Evolutionary conservation across 208 protist genomes (phyloP).

Genomic region (Kentomonas sorsogonicus): DNA sequence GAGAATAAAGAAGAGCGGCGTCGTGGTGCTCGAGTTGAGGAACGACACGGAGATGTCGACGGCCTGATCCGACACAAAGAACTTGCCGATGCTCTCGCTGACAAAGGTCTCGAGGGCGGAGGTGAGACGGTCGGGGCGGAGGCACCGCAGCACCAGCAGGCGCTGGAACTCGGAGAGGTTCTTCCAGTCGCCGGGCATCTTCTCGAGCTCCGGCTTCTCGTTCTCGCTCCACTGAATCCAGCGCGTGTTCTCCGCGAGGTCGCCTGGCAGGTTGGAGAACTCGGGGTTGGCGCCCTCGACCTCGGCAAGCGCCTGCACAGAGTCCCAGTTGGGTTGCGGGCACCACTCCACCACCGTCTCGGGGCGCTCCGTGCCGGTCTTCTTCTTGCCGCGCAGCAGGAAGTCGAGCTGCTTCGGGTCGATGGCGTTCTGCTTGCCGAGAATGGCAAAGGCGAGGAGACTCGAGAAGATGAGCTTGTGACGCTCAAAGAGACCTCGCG

Average conservation of each 20-base stretch:
- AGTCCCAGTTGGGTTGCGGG: constrained; percentile 88
- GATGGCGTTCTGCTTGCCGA: constrained; percentile 76
- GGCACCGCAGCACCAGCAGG: constrained; percentile 94
- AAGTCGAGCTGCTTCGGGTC: constrained; percentile 91
- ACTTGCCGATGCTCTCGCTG: constrained; percentile 85
- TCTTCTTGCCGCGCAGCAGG: constrained; percentile 91
- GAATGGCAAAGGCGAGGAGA: constrained; percentile 93
- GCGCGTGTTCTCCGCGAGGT: constrained; percentile 91
- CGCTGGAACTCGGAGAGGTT: constrained; percentile 95
- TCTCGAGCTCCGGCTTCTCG: constrained; percentile 89
- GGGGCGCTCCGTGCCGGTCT: constrained; percentile 72
- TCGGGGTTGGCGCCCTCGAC: constrained; percentile 85
- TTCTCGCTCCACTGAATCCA: constrained; percentile 90
- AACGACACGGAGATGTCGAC: constrained; percentile 94
- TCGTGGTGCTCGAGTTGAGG: constrained; percentile 91
- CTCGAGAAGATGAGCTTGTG: constrained; percentile 98
- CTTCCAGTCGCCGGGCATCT: constrained; percentile 92
- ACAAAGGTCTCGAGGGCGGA: constrained; percentile 93
- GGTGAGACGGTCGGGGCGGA: constrained; percentile 96
- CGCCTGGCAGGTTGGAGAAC: constrained; percentile 80
- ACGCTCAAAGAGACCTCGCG: constrained; percentile 97
- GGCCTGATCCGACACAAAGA: constrained; percentile 94
- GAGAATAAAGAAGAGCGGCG: constrained; percentile 99
- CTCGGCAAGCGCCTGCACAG: constrained; percentile 88
- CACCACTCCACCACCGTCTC: constrained; percentile 91